Conservation (phyloP, 768 basidiomycete species). For the Crassisporium funariophilum region DNA sequence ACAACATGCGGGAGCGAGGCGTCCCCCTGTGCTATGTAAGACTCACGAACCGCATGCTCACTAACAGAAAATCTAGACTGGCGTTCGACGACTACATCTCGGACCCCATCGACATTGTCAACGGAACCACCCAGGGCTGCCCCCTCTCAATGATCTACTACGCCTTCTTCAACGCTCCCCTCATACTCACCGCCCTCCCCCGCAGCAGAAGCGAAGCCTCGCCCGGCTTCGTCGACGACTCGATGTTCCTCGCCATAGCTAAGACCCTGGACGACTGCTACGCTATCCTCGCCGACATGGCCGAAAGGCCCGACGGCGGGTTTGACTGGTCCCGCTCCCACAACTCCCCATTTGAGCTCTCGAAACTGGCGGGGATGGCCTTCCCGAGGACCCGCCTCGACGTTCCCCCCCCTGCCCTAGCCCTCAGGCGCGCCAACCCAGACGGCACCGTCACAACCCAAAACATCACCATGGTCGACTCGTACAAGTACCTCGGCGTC, state of each 20-base stretch:
- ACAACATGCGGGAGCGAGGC: slow-evolving; percentile 23
- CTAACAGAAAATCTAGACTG: slow-evolving; percentile 18
- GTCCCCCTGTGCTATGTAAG: slow-evolving; percentile 22
- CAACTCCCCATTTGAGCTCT: slow-evolving; percentile 26
- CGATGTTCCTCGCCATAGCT: slow-evolving; percentile 22
- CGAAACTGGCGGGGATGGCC: slow-evolving; percentile 24
- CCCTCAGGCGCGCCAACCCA: background rate
- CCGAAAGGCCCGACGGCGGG: slow-evolving; percentile 23
- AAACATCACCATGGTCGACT: background rate
- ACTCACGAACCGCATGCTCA: slow-evolving; percentile 18
- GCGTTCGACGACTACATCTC: slow-evolving; percentile 31
- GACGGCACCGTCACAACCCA: background rate
- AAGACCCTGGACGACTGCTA: slow-evolving; percentile 21
- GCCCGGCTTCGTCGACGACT: slow-evolving; percentile 33
- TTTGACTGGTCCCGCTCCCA: slow-evolving; percentile 28
- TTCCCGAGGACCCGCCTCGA: slow-evolving; percentile 10
- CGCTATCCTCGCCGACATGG: slow-evolving; percentile 23
- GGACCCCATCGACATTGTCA: slow-evolving; percentile 10
- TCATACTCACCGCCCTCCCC: no score
- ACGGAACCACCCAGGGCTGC: slow-evolving; percentile 29
- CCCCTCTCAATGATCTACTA: slow-evolving; percentile 25
- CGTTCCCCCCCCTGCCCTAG: background rate
- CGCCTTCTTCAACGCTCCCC: slow-evolving; percentile 26
- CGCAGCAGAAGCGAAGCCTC: slow-evolving; percentile 28
- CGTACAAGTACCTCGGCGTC: background rate